Conservation (phyloP, 164 flowering plant species). For the Santalum album region DNA sequence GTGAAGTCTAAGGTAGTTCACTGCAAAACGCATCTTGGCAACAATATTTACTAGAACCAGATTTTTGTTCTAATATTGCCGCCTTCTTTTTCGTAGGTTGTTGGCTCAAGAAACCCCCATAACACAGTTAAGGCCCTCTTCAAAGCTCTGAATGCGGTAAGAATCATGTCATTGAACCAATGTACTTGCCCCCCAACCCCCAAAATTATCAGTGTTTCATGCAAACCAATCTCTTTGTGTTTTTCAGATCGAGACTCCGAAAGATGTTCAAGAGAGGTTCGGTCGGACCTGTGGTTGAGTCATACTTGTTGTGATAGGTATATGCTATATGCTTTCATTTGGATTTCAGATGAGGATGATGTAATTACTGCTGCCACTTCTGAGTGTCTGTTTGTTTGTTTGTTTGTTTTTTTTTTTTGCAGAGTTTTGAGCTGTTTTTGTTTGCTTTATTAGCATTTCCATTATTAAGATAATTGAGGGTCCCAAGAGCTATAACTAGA, state of each 20-base stretch:
- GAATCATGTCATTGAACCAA: conserved; percentile 1
- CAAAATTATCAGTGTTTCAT: background rate
- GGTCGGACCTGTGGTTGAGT: conserved; percentile 89
- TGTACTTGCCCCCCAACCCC: background rate
- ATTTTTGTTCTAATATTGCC: conserved; percentile 2
- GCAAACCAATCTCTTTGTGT: background rate
- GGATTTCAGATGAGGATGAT: too few relatives aligned
- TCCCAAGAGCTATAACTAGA: too few relatives aligned
- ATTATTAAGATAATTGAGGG: too few relatives aligned
- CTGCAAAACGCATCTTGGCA: background rate
- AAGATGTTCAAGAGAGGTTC: conserved; percentile 88
- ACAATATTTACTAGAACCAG: background rate
- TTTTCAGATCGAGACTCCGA: conserved; percentile 80
- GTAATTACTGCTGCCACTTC: too few relatives aligned
- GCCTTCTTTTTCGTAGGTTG: conserved; percentile 57
- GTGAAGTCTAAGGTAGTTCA: conserved; percentile 79
- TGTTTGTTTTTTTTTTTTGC: too few relatives aligned
- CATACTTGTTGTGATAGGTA: conserved; percentile 50
- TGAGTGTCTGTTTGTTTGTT: too few relatives aligned
- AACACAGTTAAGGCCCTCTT: conserved; percentile 88
- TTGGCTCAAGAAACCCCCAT: conserved; percentile 86
- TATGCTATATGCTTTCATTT: background rate
- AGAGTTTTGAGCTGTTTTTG: too few relatives aligned
- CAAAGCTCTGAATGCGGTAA: conserved; percentile 51
- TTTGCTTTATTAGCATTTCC: too few relatives aligned